Conservation (phyloP, 306 rosid genomes). For the Senna siamea region DNA sequence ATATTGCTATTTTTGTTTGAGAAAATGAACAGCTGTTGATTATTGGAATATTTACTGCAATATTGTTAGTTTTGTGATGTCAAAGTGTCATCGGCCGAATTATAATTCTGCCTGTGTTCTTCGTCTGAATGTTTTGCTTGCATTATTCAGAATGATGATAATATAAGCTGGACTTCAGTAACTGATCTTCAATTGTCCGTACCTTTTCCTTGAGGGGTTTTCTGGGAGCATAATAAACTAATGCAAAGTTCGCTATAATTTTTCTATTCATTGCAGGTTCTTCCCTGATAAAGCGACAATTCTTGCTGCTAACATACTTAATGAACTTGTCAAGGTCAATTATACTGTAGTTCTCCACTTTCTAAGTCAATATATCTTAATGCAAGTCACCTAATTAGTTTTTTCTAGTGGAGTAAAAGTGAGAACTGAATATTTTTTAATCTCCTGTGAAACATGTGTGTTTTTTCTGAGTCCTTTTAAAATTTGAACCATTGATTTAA, state of each 20-base stretch:
- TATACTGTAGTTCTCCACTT: not conserved
- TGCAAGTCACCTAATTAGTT: no score
- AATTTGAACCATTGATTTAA: constrained; percentile 27
- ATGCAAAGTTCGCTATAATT: constrained; percentile 2
- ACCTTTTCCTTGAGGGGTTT: constrained; percentile 6
- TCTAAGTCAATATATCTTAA: no score
- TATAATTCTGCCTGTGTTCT: not conserved
- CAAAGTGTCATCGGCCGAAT: not conserved
- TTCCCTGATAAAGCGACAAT: constrained; percentile 82
- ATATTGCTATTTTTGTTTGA: no score
- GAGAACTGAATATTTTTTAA: no score
- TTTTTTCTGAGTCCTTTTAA: constrained; percentile 6
- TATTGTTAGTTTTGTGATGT: not conserved
- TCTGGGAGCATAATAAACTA: not conserved
- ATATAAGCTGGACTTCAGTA: no score
- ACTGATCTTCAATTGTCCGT: no score
- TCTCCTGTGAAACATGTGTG: no score
- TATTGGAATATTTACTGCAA: not conserved
- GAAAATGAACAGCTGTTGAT: not conserved
- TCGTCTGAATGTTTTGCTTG: not conserved
- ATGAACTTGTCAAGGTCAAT: constrained; percentile 82
- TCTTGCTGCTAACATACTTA: constrained; percentile 69
- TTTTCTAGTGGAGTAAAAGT: no score
- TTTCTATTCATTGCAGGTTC: constrained; percentile 65
- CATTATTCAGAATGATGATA: constrained; percentile 1